Percentiles rank a stretch among this genome's conserved stretches.
Conservation (phyloP, 345 rosid genomes). For the Ailanthus altissimus region DNA sequence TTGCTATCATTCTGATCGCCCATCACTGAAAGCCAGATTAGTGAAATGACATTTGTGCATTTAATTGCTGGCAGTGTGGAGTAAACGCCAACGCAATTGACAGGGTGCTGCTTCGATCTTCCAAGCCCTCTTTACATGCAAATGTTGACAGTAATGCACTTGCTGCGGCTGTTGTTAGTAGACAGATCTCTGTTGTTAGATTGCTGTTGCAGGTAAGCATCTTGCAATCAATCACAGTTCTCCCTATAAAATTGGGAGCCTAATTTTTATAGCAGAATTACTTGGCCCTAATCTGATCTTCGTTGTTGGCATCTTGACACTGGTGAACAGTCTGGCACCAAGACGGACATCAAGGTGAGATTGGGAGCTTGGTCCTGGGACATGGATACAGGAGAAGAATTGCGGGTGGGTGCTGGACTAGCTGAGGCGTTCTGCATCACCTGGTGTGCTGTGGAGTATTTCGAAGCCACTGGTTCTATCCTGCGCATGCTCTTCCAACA, state of each 20-base stretch:
- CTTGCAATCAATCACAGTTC: not conserved
- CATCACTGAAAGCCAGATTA: not conserved
- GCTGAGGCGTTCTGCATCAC: conserved; percentile 51
- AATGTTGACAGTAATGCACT: conserved; percentile 60
- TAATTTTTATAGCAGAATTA: not conserved
- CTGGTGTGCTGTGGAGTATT: conserved; percentile 76
- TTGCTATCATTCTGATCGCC: not conserved
- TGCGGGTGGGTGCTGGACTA: conserved; percentile 65
- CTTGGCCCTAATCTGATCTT: not conserved
- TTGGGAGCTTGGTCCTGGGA: conserved; percentile 82
- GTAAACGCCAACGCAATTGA: conserved; percentile 47
- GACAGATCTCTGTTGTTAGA: conserved; percentile 53
- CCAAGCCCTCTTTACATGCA: conserved; percentile 58
- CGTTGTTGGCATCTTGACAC: not conserved
- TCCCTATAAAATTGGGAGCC: not conserved
- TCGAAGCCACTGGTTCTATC: conserved; percentile 55
- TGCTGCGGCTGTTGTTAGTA: conserved; percentile 55
- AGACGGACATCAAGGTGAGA: conserved; percentile 43
- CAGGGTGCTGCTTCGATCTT: conserved; percentile 51
- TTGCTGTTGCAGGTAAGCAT: conserved; percentile 48
- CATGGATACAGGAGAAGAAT: conserved; percentile 56
- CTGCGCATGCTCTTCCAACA: conserved; percentile 46
- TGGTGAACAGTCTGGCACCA: conserved; percentile 46
- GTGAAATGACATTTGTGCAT: conserved; percentile 1
- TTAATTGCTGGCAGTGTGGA: conserved; percentile 41